These are phyloP conservation scores for Gastrolobium bilobum DNA, from an alignment of 306 rosid genomes.

Conservation along the genomic window DNA sequence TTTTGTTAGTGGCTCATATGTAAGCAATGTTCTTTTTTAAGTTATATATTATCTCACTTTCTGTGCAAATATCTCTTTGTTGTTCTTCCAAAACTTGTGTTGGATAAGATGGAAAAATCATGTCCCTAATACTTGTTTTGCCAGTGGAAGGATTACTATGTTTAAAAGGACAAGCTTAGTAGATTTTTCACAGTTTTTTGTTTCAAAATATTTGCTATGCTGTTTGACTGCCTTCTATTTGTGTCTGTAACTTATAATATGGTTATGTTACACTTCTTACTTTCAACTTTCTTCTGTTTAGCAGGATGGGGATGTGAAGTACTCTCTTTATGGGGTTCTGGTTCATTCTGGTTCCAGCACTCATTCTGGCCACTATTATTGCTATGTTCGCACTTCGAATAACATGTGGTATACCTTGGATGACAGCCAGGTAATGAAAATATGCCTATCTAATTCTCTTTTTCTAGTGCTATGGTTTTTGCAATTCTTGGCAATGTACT, in stretches of 20 bases:
- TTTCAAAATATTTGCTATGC: background rate
- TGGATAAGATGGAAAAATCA: background rate
- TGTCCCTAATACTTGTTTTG: background rate
- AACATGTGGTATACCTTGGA: slow-evolving; percentile 96
- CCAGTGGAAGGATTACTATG: background rate
- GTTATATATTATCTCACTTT: background rate
- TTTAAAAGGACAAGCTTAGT: background rate
- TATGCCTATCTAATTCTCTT: background rate
- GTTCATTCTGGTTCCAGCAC: slow-evolving; percentile 94
- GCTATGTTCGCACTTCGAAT: slow-evolving; percentile 92
- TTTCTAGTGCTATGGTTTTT: background rate
- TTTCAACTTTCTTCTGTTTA: slow-evolving; percentile 33
- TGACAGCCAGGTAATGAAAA: slow-evolving; percentile 76
- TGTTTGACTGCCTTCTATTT: background rate
- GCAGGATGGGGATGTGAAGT: slow-evolving; percentile 84
- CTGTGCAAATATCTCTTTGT: background rate
- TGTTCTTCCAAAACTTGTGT: slow-evolving; percentile 9
- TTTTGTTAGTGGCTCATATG: slow-evolving; percentile 90
- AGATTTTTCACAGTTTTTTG: background rate
- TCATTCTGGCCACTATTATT: slow-evolving; percentile 89
- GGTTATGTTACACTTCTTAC: slow-evolving; percentile 14
- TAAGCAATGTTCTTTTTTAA: slow-evolving; percentile 49
- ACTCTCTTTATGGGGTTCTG: slow-evolving; percentile 95
- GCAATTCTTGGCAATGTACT: background rate
- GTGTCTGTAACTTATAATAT: slow-evolving; percentile 19